Conservation (phyloP, 768 basidiomycete species). For the Rubroboletus pulcherrimus region DNA sequence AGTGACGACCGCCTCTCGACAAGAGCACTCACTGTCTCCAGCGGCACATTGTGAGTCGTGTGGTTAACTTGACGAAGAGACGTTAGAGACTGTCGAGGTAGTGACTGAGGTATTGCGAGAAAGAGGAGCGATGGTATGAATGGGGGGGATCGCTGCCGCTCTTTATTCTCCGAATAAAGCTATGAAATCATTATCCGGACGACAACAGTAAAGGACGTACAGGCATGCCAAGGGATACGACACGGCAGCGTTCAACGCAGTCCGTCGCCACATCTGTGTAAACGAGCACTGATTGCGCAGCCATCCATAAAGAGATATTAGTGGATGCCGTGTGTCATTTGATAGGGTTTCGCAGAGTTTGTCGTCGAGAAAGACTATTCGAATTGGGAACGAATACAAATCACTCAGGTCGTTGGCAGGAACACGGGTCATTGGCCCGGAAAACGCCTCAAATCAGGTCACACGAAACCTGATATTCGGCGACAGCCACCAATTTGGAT, state of each 20-base stretch:
- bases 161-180: slow-evolving; percentile 26
- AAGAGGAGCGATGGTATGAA: slow-evolving; percentile 7
- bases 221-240: slow-evolving; percentile 18
- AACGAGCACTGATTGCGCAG: slow-evolving; percentile 28
- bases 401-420: slow-evolving; percentile 12
- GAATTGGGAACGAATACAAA: slow-evolving; percentile 24
- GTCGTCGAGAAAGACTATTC: slow-evolving; percentile 38
- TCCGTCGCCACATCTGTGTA: slow-evolving; percentile 21
- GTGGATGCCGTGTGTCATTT: slow-evolving; percentile 32
- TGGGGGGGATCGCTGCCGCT: slow-evolving; percentile 9
- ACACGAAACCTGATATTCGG: slow-evolving; percentile 21
- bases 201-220: slow-evolving; percentile 18
- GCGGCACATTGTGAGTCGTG: slow-evolving; percentile 43
- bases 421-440: slow-evolving; percentile 18
- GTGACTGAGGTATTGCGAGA: not conserved
- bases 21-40: slow-evolving; percentile 46
- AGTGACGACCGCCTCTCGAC: not conserved
- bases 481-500: slow-evolving; percentile 26
- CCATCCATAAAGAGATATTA: slow-evolving; percentile 23
- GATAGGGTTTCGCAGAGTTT: slow-evolving; percentile 34
- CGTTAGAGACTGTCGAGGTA: slow-evolving; percentile 1
- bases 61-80: not conserved
- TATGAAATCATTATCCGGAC: slow-evolving; percentile 25
- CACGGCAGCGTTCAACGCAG: slow-evolving; percentile 23
- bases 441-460: slow-evolving; percentile 18